phyloP scores from a whole-genome alignment of 768 basidiomycete species.

The Rhizopogon vulgaris region DNA sequence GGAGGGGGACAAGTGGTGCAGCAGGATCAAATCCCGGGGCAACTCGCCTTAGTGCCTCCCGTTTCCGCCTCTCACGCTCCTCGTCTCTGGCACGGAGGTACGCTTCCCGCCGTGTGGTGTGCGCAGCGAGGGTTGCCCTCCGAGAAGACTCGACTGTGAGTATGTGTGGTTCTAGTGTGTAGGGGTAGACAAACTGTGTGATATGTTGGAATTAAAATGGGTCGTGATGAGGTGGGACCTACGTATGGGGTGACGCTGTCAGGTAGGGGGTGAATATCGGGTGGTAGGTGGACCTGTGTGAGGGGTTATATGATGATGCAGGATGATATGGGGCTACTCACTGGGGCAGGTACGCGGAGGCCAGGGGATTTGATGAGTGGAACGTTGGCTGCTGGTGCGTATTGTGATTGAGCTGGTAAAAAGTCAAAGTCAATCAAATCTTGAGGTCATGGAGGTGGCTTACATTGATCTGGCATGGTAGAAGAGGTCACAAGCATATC shows the following conservation, averaged over 20 bases:
- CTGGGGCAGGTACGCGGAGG: slow-evolving; percentile 77
- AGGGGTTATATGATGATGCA: background rate
- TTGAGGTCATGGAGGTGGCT: background rate
- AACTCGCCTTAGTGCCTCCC: slow-evolving; percentile 65
- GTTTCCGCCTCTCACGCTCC: slow-evolving; percentile 60
- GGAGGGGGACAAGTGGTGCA: slow-evolving; percentile 37
- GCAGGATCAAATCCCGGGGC: slow-evolving; percentile 78
- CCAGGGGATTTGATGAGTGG: slow-evolving; percentile 93
- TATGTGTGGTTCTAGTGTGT: slow-evolving; percentile 85
- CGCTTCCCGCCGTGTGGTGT: slow-evolving; percentile 61
- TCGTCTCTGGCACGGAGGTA: slow-evolving; percentile 67
- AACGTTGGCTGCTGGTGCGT: slow-evolving; percentile 66
- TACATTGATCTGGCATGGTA: background rate
- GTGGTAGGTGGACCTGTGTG: slow-evolving; percentile 79
- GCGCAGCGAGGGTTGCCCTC: slow-evolving; percentile 56
- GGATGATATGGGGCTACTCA: slow-evolving; percentile 26
- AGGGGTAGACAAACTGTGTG: slow-evolving; percentile 89
- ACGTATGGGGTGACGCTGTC: slow-evolving; percentile 89
- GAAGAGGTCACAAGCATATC: no score
- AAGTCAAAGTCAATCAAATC: no score
- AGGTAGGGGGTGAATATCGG: slow-evolving; percentile 91
- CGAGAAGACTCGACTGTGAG: slow-evolving; percentile 71
- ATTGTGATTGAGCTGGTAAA: slow-evolving; percentile 49
- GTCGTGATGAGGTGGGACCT: slow-evolving; percentile 15
- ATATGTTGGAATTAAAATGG: slow-evolving; percentile 1